A percentile compares a stretch with the other conserved stretches of the same genome.
Conservation (phyloP, 1,139 yeast species). For the Blastobotrys capitulatus region DNA sequence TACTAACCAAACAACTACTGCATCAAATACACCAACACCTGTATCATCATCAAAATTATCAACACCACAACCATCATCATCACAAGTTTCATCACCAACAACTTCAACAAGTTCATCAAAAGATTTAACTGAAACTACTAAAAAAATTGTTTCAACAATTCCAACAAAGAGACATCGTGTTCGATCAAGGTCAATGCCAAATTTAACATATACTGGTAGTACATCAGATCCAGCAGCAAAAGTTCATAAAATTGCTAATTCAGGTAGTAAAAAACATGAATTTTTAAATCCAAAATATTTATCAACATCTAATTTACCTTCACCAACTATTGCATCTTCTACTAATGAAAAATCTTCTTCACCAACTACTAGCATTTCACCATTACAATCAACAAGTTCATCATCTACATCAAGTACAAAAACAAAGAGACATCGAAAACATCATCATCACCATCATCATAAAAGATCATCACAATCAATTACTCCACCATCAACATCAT, state of each 20-base stretch:
- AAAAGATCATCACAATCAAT: conserved; percentile 8
- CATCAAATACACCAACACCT: background rate
- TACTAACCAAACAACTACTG: too few species aligned
- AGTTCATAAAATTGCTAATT: conserved; percentile 17
- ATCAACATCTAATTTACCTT: conserved; percentile 10
- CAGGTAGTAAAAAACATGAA: conserved; percentile 9
- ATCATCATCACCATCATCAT: conserved; percentile 3
- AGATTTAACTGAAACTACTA: background rate
- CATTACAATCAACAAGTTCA: conserved; percentile 4
- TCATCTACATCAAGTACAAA: conserved; percentile 5
- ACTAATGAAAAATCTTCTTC: background rate
- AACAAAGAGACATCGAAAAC: background rate
- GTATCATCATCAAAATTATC: background rate
- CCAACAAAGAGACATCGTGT: conserved; percentile 19
- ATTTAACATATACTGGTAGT: conserved; percentile 14
- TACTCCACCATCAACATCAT: conserved; percentile 11
- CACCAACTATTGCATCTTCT: conserved; percentile 1
- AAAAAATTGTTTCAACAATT: background rate
- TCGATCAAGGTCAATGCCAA: conserved; percentile 25
- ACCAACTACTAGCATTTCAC: background rate
- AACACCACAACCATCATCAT: background rate
- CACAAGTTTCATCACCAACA: background rate
- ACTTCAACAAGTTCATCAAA: background rate
- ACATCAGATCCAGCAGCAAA: conserved; percentile 14
- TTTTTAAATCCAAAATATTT: conserved; percentile 13